These are phyloP conservation scores for Colletotrichum filicis DNA, from an alignment of 2,329 filamentous ascomycete genomes.

Conservation along the genomic window DNA sequence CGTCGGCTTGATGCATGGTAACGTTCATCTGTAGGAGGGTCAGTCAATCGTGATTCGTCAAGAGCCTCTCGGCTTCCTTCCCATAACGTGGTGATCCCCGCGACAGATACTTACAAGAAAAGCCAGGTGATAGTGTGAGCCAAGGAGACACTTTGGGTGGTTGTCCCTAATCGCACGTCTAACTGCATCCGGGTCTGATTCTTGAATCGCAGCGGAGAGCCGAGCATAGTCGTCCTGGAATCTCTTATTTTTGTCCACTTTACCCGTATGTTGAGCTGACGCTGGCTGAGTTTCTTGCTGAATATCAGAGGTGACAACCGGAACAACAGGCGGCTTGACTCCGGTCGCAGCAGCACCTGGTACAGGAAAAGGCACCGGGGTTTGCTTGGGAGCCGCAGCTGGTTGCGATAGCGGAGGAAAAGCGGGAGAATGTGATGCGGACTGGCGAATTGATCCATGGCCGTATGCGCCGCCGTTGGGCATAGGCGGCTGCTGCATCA, in stretches of 20 bases:
- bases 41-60: slow-evolving; percentile 34
- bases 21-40: slow-evolving; percentile 52
- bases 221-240: slow-evolving; percentile 52
- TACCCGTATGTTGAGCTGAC: background rate
- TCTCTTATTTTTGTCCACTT: slow-evolving; percentile 17
- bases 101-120: slow-evolving; percentile 58
- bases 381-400: background rate
- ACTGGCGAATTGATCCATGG: background rate
- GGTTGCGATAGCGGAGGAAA: background rate
- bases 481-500: background rate
- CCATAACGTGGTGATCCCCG: background rate
- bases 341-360: too few relatives aligned
- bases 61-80: background rate
- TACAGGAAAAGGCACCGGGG: background rate
- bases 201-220: slow-evolving; percentile 52
- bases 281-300: background rate
- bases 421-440: background rate
- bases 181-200: slow-evolving; percentile 56
- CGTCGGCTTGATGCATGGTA: slow-evolving; percentile 55
- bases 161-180: slow-evolving; percentile 60
- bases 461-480: background rate
- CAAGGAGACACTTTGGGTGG: slow-evolving; percentile 61
- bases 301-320: background rate
- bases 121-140: slow-evolving; percentile 62
- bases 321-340: background rate